These are phyloP conservation scores for Phoenix roebelenii DNA, from an alignment of 176 grass and related monocot genomes.

Conservation along the genomic window DNA sequence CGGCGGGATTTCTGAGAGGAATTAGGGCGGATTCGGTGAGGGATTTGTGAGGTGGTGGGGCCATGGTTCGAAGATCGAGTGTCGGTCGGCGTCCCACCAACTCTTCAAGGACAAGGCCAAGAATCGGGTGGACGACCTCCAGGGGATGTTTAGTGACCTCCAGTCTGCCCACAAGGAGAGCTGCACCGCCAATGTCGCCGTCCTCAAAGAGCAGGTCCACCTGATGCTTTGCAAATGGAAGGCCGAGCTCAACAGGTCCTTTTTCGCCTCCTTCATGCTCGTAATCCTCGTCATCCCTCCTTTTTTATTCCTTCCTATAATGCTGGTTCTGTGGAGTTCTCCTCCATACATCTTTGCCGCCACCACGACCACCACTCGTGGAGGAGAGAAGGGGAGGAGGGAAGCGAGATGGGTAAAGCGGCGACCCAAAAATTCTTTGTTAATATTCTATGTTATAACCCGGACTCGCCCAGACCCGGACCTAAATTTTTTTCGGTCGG, in stretches of 20 bases:
- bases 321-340: no score
- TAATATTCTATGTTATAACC: no score
- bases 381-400: no score
- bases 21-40: no score
- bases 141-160: constrained; percentile 78
- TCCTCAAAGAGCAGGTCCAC: constrained; percentile 80
- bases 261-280: constrained; percentile 59
- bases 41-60: not conserved
- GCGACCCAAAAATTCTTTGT: no score
- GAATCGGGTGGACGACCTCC: constrained; percentile 74
- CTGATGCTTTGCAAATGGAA: constrained; percentile 90
- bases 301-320: no score
- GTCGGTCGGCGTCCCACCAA: constrained; percentile 47
- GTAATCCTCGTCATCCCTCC: constrained; percentile 14
- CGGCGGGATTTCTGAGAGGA: no score
- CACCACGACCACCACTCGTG: no score
- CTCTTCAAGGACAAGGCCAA: constrained; percentile 84
- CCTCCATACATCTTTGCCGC: no score
- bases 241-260: constrained; percentile 65
- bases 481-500: no score
- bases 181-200: constrained; percentile 55
- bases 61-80: not conserved
- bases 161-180: constrained; percentile 81
- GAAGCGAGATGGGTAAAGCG: no score
- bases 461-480: no score